These are phyloP conservation scores for Jackrogersella minutella DNA, from an alignment of 495 filamentous ascomycete species.

Conservation along the genomic window DNA sequence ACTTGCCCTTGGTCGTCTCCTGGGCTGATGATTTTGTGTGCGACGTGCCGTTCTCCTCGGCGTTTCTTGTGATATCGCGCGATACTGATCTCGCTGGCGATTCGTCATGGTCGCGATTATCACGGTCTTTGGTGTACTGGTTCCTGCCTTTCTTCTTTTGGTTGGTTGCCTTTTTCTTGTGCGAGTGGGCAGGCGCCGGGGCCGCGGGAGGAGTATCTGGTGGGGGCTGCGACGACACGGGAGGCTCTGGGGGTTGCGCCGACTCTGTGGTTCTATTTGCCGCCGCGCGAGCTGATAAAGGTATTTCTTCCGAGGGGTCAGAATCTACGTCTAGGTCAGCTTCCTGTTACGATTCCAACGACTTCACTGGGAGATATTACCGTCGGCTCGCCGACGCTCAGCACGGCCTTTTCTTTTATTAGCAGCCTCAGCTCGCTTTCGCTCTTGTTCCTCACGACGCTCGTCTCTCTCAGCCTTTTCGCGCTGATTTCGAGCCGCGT, in stretches of 20 bases:
- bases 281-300: conserved; percentile 54
- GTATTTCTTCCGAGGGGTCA: conserved; percentile 66
- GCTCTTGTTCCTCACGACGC: conserved; percentile 74
- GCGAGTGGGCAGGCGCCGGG: conserved; percentile 52
- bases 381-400: conserved; percentile 77
- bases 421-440: conserved; percentile 71
- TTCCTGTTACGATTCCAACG: conserved; percentile 30
- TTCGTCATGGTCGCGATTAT: conserved; percentile 65
- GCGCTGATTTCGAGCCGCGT: conserved; percentile 70
- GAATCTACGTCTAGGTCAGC: conserved; percentile 58
- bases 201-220: conserved; percentile 63
- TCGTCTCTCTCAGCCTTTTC: conserved; percentile 80
- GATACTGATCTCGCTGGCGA: conserved; percentile 74
- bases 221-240: conserved; percentile 56
- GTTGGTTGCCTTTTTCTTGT: conserved; percentile 74
- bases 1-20: conserved; percentile 44
- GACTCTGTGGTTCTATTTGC: conserved; percentile 46
- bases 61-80: conserved; percentile 61
- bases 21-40: conserved; percentile 34
- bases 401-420: conserved; percentile 77
- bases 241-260: conserved; percentile 44
- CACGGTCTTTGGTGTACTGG: conserved; percentile 83
- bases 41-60: conserved; percentile 48
- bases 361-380: conserved; percentile 58
- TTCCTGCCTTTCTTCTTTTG: conserved; percentile 78